These are phyloP conservation scores for Nakataea oryzae DNA, from an alignment of 2,329 filamentous ascomycete genomes.

Conservation along the genomic window DNA sequence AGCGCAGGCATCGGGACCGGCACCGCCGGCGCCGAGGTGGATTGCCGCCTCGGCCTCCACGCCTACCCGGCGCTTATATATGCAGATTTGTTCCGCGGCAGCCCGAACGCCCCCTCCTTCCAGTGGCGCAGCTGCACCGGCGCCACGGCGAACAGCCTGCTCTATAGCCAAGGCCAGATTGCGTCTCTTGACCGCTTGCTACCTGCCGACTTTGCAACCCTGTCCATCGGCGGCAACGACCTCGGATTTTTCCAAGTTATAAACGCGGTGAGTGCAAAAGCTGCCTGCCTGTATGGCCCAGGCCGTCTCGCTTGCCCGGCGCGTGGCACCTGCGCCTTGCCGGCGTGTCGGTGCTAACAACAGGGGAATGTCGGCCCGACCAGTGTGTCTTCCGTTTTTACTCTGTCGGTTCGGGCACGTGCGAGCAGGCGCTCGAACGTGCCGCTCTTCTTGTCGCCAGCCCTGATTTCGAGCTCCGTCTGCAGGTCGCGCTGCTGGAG, in stretches of 20 bases:
- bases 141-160: constrained; percentile 27
- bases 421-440: constrained; percentile 25
- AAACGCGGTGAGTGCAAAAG: constrained; percentile 22
- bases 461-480: constrained; percentile 25
- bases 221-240: constrained; percentile 38
- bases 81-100: constrained; percentile 19
- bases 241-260: constrained; percentile 38
- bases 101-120: constrained; percentile 14
- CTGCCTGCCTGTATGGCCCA: no score
- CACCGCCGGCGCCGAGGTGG: constrained; percentile 23
- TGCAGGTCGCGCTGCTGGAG: constrained; percentile 28
- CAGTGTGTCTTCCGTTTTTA: constrained; percentile 37
- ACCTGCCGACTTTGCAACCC: constrained; percentile 29
- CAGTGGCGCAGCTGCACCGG: constrained; percentile 37
- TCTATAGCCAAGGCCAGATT: constrained; percentile 28
- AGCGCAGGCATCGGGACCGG: constrained; percentile 36
- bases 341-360: no score
- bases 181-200: constrained; percentile 24
- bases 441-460: constrained; percentile 22
- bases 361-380: no score
- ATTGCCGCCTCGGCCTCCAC: constrained; percentile 29
- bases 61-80: constrained; percentile 30
- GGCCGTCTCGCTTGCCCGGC: no score
- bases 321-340: no score
- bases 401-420: constrained; percentile 34